Evolutionary conservation across 106 monocot species (phyloP), one percentile per base, ranked within the genome.

Genomic region (Acorus calamus): DNA sequence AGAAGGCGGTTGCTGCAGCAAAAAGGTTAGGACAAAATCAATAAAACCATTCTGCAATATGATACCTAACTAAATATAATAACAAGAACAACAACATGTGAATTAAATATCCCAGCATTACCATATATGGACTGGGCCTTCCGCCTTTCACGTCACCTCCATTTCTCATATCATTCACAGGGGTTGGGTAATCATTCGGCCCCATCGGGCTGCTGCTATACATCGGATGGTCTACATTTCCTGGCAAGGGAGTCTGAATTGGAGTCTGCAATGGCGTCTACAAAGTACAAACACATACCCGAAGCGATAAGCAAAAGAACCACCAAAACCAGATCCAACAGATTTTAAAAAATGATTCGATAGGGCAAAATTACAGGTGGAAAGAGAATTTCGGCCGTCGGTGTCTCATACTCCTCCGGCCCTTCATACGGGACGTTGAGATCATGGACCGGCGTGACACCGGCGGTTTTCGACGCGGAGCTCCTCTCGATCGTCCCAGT

Each of bases 331-430:
- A 28, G 11, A 8, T 11, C 49, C 8, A 14, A 49, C 11, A 55
- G 44, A 1, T 13, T 41, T 8, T 41, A 14, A 59, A 51, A n/a
- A 2, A 1, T 47, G 41, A 53, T 8, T 45, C 10, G 44, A 63
- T 11, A 52, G 7, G 6, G 53, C 43, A 53, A 53, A 8, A 60
- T 69, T 47, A 98, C 96, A 67, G 96, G 96, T 8, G 96, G 96
- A 56, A 98, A 98, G 49, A 98, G 91, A 90, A 98, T 98, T 68
- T 98, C 96, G 0, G 96, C 96, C 0, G 96, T 98, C 1, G 96
- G 96, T n/a, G 96, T 98, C 77, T 87, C 96, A 43, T 91, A 98
- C 78, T 91, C 96, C 80, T 96, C 91, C 5, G 73, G 87, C 0
- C 83, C 90, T 66, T 86, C 91, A 55, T 86, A 92, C 7, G 96